Percentiles rank a stretch among this genome's conserved stretches.
phyloP scores from a whole-genome alignment of 192 early-diverging fungal species.

The Backusella sp. region DNA sequence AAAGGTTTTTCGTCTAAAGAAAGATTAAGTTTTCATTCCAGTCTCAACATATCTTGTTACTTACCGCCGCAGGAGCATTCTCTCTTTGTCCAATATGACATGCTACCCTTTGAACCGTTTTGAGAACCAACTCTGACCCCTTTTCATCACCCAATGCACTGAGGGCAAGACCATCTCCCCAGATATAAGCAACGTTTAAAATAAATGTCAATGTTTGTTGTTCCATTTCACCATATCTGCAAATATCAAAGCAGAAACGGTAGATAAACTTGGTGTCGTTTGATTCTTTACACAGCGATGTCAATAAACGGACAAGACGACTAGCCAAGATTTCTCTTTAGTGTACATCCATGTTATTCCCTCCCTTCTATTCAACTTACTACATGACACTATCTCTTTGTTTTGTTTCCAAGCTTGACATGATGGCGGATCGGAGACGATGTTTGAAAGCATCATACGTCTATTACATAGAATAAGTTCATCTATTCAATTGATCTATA shows the following conservation, averaged over 20 bases:
- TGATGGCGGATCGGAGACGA: background rate
- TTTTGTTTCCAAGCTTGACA: background rate
- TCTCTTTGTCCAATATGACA: background rate
- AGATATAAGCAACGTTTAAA: background rate
- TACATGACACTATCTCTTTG: background rate
- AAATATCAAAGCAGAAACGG: background rate
- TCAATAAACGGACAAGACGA: background rate
- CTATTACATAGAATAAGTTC: background rate
- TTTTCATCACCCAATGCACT: background rate
- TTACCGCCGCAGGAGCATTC: background rate
- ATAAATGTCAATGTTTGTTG: background rate
- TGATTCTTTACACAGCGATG: background rate
- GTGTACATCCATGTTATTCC: too few species aligned
- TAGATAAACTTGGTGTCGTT: background rate
- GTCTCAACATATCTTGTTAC: too few species aligned
- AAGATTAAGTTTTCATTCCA: too few species aligned
- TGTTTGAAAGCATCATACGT: background rate
- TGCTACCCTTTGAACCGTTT: background rate
- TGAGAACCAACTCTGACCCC: background rate
- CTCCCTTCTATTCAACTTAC: background rate
- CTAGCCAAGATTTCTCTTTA: background rate
- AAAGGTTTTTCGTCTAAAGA: background rate
- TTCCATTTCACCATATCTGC: background rate
- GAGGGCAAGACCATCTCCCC: background rate
- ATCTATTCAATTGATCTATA: background rate